A percentile compares a stretch with the other conserved stretches of the same genome.
Evolutionary conservation across 2,329 filamentous ascomycete species (phyloP).

Genomic region (Byssochlamys sp.): DNA sequence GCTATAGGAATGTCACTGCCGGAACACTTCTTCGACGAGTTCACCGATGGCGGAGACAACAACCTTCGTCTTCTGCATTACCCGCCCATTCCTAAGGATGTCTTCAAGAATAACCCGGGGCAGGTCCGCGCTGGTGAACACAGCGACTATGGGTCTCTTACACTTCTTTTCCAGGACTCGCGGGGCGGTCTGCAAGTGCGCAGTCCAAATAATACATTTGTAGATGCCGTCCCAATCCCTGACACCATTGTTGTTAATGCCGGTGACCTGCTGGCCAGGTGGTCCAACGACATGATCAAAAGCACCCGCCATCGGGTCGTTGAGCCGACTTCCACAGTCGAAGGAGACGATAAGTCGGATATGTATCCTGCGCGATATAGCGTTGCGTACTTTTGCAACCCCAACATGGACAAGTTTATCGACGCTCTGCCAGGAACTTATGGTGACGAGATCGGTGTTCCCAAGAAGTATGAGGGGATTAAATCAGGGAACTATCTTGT

Average conservation of each 20-base stretch:
- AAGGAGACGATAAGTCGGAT: conserved; percentile 32
- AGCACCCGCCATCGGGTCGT: conserved; percentile 85
- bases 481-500: conserved; percentile 74
- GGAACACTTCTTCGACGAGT: conserved; percentile 65
- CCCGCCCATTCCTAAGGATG: conserved; percentile 54
- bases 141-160: conserved; percentile 52
- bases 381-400: conserved; percentile 88
- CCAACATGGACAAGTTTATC: conserved; percentile 65
- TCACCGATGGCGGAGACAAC: conserved; percentile 60
- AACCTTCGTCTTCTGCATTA: conserved; percentile 69
- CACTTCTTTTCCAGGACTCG: conserved; percentile 47
- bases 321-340: conserved; percentile 58
- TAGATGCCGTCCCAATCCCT: conserved; percentile 72
- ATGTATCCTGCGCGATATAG: conserved; percentile 69
- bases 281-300: conserved; percentile 86
- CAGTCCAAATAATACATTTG: conserved; percentile 65
- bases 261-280: conserved; percentile 73
- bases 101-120: conserved; percentile 57
- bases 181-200: conserved; percentile 52
- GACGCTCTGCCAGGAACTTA: conserved; percentile 75
- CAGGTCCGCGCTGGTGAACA: conserved; percentile 72
- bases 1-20: conserved; percentile 69
- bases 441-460: conserved; percentile 42
- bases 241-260: conserved; percentile 81
- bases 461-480: conserved; percentile 71